Base-by-base conservation (phyloP, 2,329 filamentous ascomycete species). In the Elsinoe perseae region DNA sequence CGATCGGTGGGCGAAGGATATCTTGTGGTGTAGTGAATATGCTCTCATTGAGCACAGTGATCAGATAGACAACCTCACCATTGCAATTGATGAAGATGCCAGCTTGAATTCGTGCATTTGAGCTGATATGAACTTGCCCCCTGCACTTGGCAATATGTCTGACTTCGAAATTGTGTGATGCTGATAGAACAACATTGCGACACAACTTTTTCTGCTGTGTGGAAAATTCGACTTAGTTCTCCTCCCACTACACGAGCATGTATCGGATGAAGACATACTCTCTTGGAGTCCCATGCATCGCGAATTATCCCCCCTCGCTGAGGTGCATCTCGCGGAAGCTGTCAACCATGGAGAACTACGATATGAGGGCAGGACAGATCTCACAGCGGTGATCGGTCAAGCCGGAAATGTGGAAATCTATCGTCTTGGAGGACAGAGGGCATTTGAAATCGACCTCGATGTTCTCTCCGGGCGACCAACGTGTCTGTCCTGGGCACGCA, bases 291-390 rank as follows among this genome's bases (percentile, higher is more conserved):
- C 14, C 18, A 52, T 52, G 48, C 32, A 28, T 36, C 30, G 30
- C 48, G 18, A 20, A 36, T 36, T 61, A 18, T 57, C 58, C 6
- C 5, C 62, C 4, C 62, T 68, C 10, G 80, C 80, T 70, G 77
- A 84, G 66, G 82, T 80, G 62, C 73, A 75, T 61, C 77, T 85
- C 59, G 75, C 79, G 52, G 72, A 77, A 44, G 76, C 77, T 21
- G 76, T 82, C 20, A 76, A 80, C 34, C 72, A 76, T 32, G 74
- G 77, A 46, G 79, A 86, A 52, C 76, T 92, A 30, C 79, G 84
- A 23, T 89, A 87, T 70, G 95, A 89, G 70, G 89, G 91, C 14
- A 86, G 84, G 7, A 87, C 95, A 75, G 89, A 96, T 71, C 77
- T 97, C 44, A 78, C 86, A n/a, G 84, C 85, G 4, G 77, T 90